These are phyloP conservation scores for Fusarium euwallaceae DNA, from an alignment of 2,329 filamentous ascomycete genomes.

Conservation along the genomic window DNA sequence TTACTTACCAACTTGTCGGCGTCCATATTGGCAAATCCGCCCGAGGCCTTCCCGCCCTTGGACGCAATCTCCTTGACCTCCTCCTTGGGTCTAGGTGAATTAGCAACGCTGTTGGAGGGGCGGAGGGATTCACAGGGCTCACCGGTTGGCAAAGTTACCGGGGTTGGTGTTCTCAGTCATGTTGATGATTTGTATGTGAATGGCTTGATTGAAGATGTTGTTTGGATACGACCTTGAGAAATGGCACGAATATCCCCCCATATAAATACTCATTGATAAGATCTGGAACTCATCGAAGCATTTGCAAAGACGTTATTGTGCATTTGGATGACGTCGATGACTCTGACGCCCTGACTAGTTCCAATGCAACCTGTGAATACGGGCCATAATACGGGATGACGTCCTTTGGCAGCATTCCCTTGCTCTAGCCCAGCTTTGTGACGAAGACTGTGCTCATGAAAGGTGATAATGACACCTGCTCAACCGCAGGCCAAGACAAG, in stretches of 20 bases:
- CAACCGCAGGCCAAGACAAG: not conserved
- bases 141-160: constrained; percentile 49
- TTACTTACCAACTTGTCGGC: constrained; percentile 55
- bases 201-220: not conserved
- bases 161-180: constrained; percentile 45
- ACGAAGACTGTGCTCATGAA: not conserved
- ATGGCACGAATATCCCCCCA: rapidly evolving
- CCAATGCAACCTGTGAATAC: not conserved
- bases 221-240: not conserved
- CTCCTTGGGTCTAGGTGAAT: constrained; percentile 52
- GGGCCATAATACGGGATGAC: constrained; percentile 7
- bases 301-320: not conserved
- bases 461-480: constrained; percentile 1
- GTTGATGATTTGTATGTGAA: constrained; percentile 1
- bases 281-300: too few species aligned
- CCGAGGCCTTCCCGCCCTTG: constrained; percentile 57
- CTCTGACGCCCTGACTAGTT: not conserved
- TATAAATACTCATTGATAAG: constrained; percentile 1
- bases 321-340: constrained; percentile 17
- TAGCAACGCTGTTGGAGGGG: not conserved
- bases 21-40: constrained; percentile 58
- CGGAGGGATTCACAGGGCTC: not conserved
- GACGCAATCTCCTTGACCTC: constrained; percentile 59
- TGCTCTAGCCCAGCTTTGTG: not conserved
- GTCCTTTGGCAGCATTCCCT: constrained; percentile 1